phyloP scores from a whole-genome alignment of 2,329 filamentous ascomycete genomes.

The Aspergillus proliferans region DNA sequence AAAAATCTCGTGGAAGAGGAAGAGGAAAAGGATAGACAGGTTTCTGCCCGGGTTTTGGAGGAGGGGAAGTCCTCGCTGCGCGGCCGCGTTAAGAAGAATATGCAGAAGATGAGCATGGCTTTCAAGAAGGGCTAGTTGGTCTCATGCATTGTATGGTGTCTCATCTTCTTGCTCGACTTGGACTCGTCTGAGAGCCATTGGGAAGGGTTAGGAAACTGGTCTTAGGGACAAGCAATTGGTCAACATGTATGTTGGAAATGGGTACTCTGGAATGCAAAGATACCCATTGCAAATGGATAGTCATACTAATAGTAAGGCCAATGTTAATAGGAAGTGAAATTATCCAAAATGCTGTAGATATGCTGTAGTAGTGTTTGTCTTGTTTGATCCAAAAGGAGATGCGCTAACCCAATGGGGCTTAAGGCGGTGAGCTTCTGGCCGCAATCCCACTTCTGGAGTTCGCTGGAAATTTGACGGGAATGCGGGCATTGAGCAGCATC shows the following conservation, averaged over 20 bases:
- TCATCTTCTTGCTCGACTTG: background rate
- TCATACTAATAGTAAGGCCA: too few species aligned
- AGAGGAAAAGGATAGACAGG: too few species aligned
- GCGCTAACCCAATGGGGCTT: constrained; percentile 22
- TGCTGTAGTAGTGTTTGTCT: background rate
- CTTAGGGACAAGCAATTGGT: background rate
- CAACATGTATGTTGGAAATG: background rate
- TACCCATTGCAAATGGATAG: too few species aligned
- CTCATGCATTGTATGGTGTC: background rate
- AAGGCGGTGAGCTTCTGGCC: constrained; percentile 29
- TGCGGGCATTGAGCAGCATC: constrained; percentile 19
- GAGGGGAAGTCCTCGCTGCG: background rate
- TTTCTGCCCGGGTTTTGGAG: background rate
- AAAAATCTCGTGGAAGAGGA: too few species aligned
- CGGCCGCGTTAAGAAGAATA: constrained; percentile 9
- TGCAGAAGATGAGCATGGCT: constrained; percentile 13
- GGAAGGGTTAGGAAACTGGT: too few species aligned
- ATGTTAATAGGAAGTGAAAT: background rate
- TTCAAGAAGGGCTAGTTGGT: constrained; percentile 8
- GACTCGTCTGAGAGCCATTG: background rate
- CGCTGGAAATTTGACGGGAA: constrained; percentile 34
- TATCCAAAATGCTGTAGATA: background rate
- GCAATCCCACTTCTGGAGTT: constrained; percentile 32
- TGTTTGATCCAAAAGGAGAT: constrained; percentile 6
- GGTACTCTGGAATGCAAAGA: background rate